Evolutionary conservation across 2,329 filamentous ascomycete species (phyloP).

Genomic region (Blumeriella jaapii): DNA sequence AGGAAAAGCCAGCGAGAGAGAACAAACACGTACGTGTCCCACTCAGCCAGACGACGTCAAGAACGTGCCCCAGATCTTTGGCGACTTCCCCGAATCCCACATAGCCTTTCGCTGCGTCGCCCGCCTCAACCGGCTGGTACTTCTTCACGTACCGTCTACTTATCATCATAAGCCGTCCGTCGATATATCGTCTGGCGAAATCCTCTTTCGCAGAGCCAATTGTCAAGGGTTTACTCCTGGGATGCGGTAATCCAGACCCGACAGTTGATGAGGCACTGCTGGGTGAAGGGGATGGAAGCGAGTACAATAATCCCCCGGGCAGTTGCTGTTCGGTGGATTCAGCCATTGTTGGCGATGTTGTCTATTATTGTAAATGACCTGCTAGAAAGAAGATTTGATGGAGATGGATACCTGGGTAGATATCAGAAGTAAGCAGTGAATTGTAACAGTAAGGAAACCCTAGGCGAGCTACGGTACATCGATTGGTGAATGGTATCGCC

Average conservation of each 20-base stretch:
- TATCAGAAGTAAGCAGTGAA: too few species aligned
- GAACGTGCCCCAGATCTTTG: conserved; percentile 58
- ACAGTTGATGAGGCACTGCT: conserved; percentile 32
- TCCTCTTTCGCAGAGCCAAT: conserved; percentile 50
- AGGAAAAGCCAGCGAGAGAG: not conserved
- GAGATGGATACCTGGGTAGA: too few species aligned
- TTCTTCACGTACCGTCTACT: conserved; percentile 51
- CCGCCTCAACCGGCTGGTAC: conserved; percentile 35
- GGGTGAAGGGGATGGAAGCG: conserved; percentile 42
- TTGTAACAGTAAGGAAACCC: too few species aligned
- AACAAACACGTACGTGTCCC: conserved; percentile 60
- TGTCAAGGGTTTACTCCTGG: conserved; percentile 39
- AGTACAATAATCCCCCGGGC: too few species aligned
- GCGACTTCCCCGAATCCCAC: conserved; percentile 45
- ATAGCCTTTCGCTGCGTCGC: conserved; percentile 51
- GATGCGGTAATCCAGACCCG: conserved; percentile 39
- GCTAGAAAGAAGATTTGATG: too few species aligned
- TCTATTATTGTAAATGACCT: too few species aligned
- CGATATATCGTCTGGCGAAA: conserved; percentile 45
- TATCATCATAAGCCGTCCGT: conserved; percentile 40
- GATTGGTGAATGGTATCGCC: too few species aligned
- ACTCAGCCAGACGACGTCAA: conserved; percentile 77
- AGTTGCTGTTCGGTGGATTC: conserved; percentile 3
- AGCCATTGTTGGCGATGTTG: conserved; percentile 6
- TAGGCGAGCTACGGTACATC: too few species aligned